These are phyloP conservation scores for Acer campestre DNA, from an alignment of 345 rosid species.

Conservation along the genomic window DNA sequence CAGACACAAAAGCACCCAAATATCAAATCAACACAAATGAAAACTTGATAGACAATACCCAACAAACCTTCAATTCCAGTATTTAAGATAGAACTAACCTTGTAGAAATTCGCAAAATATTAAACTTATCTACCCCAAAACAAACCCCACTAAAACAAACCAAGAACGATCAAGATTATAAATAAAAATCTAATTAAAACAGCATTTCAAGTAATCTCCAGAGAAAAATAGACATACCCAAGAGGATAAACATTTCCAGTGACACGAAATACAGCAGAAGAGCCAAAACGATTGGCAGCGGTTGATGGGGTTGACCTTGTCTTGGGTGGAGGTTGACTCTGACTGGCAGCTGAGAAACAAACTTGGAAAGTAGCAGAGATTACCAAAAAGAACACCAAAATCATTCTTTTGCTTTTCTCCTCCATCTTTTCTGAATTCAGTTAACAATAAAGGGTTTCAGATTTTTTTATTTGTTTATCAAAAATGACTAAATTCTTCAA, in stretches of 20 bases:
- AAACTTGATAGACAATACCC: neutral
- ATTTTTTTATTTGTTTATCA: neutral
- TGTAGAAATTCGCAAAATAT: neutral
- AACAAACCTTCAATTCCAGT: neutral
- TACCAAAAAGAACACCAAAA: conserved; percentile 14
- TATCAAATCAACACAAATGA: neutral
- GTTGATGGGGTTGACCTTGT: conserved; percentile 26
- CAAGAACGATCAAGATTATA: neutral
- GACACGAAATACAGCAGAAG: conserved; percentile 65
- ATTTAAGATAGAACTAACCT: neutral
- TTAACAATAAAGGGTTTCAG: neutral
- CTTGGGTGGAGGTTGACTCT: conserved; percentile 23
- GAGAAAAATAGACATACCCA: conserved; percentile 50
- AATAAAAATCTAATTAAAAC: neutral
- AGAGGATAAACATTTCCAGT: conserved; percentile 89
- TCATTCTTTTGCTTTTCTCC: conserved; percentile 1
- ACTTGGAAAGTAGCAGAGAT: conserved; percentile 24
- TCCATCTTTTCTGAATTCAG: conserved; percentile 21
- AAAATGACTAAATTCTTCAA: neutral
- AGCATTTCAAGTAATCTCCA: neutral
- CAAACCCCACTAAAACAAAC: neutral
- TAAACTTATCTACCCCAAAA: neutral
- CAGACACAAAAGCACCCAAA: neutral
- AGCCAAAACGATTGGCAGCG: conserved; percentile 22
- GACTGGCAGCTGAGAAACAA: conserved; percentile 34